Conservation (phyloP, 495 filamentous ascomycete genomes). For the Melanomma pulvis-pyrius region DNA sequence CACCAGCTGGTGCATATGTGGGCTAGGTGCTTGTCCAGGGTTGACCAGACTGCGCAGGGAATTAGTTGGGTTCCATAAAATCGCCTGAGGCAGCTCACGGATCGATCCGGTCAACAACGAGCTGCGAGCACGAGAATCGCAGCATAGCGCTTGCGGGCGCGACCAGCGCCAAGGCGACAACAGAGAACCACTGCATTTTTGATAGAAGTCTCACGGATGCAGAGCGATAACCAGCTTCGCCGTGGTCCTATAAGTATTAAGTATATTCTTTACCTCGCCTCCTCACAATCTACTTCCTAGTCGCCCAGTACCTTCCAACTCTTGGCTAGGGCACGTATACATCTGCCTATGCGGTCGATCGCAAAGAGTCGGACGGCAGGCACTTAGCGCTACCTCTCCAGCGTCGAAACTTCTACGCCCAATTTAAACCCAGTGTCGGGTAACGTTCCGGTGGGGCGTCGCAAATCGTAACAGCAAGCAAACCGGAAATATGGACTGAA, state of each 20-base stretch:
- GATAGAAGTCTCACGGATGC: background rate
- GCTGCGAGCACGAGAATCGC: slow-evolving; percentile 25
- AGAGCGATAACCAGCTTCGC: background rate
- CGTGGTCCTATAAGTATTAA: background rate
- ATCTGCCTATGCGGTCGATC: background rate
- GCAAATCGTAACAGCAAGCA: too few relatives aligned
- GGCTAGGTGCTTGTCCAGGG: slow-evolving; percentile 14
- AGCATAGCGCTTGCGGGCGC: slow-evolving; percentile 22
- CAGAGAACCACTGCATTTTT: slow-evolving; percentile 10
- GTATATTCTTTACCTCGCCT: background rate
- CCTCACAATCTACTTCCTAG: background rate
- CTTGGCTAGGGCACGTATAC: background rate
- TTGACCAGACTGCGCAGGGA: slow-evolving; percentile 10
- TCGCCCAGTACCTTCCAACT: background rate
- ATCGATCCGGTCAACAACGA: slow-evolving; percentile 24
- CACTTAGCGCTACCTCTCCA: too few relatives aligned
- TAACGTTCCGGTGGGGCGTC: background rate
- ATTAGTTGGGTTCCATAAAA: background rate
- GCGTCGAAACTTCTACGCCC: background rate
- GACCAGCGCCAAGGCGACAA: slow-evolving; percentile 12
- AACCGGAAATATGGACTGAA: background rate
- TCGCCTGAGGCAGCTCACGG: background rate
- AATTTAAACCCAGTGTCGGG: background rate
- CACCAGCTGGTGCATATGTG: slow-evolving; percentile 27
- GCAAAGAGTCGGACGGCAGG: background rate